Base-by-base conservation (phyloP, 306 rosid genomes). In the Leucaena leucocephala region DNA sequence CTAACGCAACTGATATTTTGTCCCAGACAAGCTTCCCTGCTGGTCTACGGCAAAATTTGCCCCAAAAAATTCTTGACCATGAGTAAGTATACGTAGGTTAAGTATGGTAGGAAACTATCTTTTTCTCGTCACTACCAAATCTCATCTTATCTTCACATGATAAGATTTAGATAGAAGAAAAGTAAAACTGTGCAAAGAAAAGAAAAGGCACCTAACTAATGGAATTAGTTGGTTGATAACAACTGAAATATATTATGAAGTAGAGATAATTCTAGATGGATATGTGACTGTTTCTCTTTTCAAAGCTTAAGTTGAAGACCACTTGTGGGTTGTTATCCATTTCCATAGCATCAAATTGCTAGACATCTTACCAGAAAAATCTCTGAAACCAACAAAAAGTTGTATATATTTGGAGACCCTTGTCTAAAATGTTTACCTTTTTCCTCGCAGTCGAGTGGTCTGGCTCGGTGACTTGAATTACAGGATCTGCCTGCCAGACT, bases 401-500 rank as follows among this genome's bases (percentile, higher is more conserved):
- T 67, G 54, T 46, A 78, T 5, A 49, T 45, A 68, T 74, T 75
- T 9, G 36, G 61, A 64, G 67, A 65, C 58, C 76, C 39, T 38
- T 21, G 33, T 46, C 70, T 70, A 21, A 85, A 79, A 58, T 66
- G 66, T 13, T 9, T 43, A 78, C 48, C 64, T 52, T 74, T 70
- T 64, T 38, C 43, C 46, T 45, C 83, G 90, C 89, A 94, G 98
- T 72, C 88, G 88, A 36, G 89, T 94, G 57, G 76, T 94, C 9
- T 87, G 92, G 91, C 89, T 92, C 39, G 98, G 98, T 7, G 98
- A 94, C 82, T 84, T 94, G 84, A 94, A 92, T 78, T 94, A 92
- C 82, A 86, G 96, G 85, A 82, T 92, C 73, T 80, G 86, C 40
- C 62, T 92, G 76, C 83, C 97, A 12, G 89, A 88, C 80, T 88